Base-by-base conservation (phyloP, 805 yeast genomes). In the Scheffersomyces lignosus region DNA sequence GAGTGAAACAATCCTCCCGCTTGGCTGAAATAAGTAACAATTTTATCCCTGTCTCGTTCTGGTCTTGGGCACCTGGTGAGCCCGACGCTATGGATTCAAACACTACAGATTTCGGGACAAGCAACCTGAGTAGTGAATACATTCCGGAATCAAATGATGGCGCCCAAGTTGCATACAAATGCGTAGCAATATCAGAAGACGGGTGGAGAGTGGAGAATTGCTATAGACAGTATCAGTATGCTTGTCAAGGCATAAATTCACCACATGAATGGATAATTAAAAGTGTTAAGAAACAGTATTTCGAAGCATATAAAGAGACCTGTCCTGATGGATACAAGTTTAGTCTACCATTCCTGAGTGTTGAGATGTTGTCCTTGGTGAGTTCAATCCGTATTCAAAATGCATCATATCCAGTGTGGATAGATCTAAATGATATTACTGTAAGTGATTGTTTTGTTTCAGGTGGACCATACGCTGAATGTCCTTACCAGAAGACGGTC, bases 381-480 rank as follows among this genome's bases (percentile, higher is more conserved):
- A 49, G 61, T 28, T 55, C 60, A 27, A 58, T 72, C 18, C 49
- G 47, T 12, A 40, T 36, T 0, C 41, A 48, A 3, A 55, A 60
- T 12, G 43, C 51, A 2, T 47, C 42, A 12, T 58, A 47, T 10
- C 75, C 77, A 0, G 64, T 79, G 0, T 90, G 97, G 97, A 76
- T 88, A 3, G 88, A 87, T 60, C 48, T 88, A 44, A 90, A 91
- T 54, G 87, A 90, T 13, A 71, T 91, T 15, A 75, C 87, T 1
- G 79, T 81, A 15, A 62, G 73, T 3, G 75, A 79, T 37, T 90
- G 98, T 53, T 91, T 93, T 90, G 89, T 89, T 4, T 59, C 76
- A 9, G 96, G 96, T 1, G 96, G 96, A 0, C 78, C 87, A 0
- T 70, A 77, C 43, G 82, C 91, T 0, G 54, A 64, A 22, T 90